Evolutionary conservation across 2,329 filamentous ascomycete genomes (phyloP).

Genomic region (Paraphoma sp.): DNA sequence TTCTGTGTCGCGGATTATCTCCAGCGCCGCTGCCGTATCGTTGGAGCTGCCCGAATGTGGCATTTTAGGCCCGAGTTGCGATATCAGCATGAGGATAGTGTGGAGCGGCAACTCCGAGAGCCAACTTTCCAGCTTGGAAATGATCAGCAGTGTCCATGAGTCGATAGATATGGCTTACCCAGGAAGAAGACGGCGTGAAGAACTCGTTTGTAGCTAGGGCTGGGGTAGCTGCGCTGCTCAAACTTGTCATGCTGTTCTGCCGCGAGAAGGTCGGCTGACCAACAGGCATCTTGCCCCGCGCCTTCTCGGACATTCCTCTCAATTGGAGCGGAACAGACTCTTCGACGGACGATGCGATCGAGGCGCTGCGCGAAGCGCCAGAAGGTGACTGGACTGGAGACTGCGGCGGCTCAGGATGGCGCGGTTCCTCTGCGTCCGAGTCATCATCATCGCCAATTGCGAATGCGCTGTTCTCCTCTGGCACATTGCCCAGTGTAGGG

Average conservation of each 20-base stretch:
- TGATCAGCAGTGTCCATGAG: constrained; percentile 24
- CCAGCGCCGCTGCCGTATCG: constrained; percentile 49
- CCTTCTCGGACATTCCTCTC: constrained; percentile 95
- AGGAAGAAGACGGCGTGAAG: constrained; percentile 81
- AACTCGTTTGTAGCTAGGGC: constrained; percentile 63
- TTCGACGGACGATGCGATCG: constrained; percentile 71
- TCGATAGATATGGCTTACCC: constrained; percentile 57
- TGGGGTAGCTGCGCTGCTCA: constrained; percentile 69
- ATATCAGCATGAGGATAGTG: constrained; percentile 81
- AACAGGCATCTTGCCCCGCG: constrained; percentile 92
- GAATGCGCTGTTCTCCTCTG: constrained; percentile 81
- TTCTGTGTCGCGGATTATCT: constrained; percentile 65
- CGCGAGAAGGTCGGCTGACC: constrained; percentile 82
- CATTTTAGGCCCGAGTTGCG: constrained; percentile 58
- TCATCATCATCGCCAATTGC: constrained; percentile 81
- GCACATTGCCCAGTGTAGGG: constrained; percentile 69
- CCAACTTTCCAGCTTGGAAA: constrained; percentile 80
- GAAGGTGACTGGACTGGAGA: constrained; percentile 40
- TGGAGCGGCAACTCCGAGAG: constrained; percentile 90
- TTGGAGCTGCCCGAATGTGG: constrained; percentile 54
- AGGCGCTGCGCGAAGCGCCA: constrained; percentile 67
- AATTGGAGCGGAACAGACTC: constrained; percentile 83
- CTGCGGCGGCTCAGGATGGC: constrained; percentile 44
- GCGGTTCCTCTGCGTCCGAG: constrained; percentile 67
- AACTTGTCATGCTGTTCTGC: constrained; percentile 86